These are phyloP conservation scores for Metarhizium brunneum DNA, from an alignment of 2,329 filamentous ascomycete species.

Conservation along the genomic window DNA sequence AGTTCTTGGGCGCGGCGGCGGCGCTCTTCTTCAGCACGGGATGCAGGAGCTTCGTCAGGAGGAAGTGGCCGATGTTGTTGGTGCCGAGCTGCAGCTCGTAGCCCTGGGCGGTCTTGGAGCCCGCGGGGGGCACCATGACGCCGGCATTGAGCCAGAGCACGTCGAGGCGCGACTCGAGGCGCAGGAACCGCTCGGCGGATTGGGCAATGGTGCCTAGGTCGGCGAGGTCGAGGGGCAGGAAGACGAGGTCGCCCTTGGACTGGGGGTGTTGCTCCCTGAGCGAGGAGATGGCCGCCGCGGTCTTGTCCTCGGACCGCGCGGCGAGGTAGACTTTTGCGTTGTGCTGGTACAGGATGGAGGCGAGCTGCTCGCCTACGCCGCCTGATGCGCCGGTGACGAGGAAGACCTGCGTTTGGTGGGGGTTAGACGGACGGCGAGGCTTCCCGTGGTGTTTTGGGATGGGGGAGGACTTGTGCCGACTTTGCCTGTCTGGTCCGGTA, in stretches of 20 bases:
- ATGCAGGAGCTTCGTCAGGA: neutral
- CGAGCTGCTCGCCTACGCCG: slow-evolving; percentile 40
- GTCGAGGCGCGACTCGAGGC: slow-evolving; percentile 21
- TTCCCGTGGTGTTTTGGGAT: too few relatives aligned
- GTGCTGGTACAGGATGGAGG: slow-evolving; percentile 41
- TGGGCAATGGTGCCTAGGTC: slow-evolving; percentile 21
- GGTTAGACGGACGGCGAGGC: too few relatives aligned
- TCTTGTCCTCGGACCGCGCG: slow-evolving; percentile 34
- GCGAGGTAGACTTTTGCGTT: slow-evolving; percentile 46
- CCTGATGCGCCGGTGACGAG: slow-evolving; percentile 36
- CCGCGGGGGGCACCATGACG: slow-evolving; percentile 30
- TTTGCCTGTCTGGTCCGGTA: too few relatives aligned
- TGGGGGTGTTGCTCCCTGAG: slow-evolving; percentile 26
- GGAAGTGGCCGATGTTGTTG: neutral
- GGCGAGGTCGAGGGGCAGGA: slow-evolving; percentile 32
- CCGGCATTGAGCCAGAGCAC: slow-evolving; percentile 36
- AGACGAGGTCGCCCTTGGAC: slow-evolving; percentile 28
- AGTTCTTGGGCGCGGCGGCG: neutral
- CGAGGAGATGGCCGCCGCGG: slow-evolving; percentile 29
- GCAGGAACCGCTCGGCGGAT: slow-evolving; percentile 15
- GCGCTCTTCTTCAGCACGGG: neutral
- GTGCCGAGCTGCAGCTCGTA: slow-evolving; percentile 26
- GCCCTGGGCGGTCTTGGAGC: slow-evolving; percentile 28
- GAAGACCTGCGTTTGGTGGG: slow-evolving; percentile 1
- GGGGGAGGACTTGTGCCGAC: too few relatives aligned